Conservation (phyloP, 441 rosid species). For the Corymbia calophylla region DNA sequence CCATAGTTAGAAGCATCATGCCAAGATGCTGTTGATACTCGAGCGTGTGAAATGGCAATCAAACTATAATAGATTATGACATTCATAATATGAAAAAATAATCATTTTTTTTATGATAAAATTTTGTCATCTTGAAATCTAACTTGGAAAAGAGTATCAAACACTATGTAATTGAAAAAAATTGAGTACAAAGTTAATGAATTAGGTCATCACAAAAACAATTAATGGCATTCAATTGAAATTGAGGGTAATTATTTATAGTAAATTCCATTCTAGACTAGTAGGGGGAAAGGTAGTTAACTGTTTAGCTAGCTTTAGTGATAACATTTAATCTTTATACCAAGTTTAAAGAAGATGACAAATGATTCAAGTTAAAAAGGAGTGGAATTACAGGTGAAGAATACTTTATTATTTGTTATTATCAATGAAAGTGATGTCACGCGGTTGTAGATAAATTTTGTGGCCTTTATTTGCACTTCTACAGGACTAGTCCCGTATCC, state of each 20-base stretch:
- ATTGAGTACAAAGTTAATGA: too few relatives aligned
- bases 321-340: not conserved
- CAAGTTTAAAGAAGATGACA: not conserved
- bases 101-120: too few relatives aligned
- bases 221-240: not conserved
- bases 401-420: not conserved
- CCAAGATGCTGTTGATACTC: not conserved
- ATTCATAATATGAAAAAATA: too few relatives aligned
- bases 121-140: not conserved
- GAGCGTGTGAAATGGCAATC: too few relatives aligned
- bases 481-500: too few relatives aligned
- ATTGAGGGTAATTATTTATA: too few relatives aligned
- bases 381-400: not conserved
- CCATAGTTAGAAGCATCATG: too few relatives aligned
- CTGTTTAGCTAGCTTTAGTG: not conserved
- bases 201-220: too few relatives aligned
- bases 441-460: not conserved
- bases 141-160: too few relatives aligned
- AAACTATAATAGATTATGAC: too few relatives aligned
- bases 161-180: too few relatives aligned
- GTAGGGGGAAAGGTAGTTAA: not conserved
- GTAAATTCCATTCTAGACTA: not conserved
- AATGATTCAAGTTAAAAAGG: not conserved
- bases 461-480: fast-evolving
- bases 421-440: not conserved